Percentiles rank a stretch among this genome's conserved stretches.
Evolutionary conservation across 2,329 filamentous ascomycete genomes (phyloP).

Genomic region (Neobulgaria alba): DNA sequence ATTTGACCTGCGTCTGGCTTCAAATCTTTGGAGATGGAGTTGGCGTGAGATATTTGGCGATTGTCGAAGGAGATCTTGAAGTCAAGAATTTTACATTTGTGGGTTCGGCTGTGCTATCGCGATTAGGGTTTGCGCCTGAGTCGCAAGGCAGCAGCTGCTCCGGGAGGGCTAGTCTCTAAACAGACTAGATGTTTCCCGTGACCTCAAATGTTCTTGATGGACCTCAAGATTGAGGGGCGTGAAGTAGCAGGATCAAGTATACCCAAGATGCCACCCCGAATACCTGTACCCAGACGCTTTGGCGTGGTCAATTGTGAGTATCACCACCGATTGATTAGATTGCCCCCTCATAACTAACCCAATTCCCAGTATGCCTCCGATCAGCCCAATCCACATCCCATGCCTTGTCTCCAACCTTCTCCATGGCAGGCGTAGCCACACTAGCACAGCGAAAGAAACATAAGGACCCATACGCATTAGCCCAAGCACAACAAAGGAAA

Average conservation of each 20-base stretch:
- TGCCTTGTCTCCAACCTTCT: conserved; percentile 47
- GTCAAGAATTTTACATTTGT: too few relatives aligned
- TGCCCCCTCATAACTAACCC: conserved; percentile 4
- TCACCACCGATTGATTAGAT: background rate
- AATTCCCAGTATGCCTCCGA: conserved; percentile 48
- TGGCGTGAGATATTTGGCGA: too few relatives aligned
- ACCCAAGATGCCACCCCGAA: conserved; percentile 54
- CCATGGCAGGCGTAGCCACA: conserved; percentile 53
- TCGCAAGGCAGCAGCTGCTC: too few relatives aligned
- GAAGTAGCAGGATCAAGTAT: background rate
- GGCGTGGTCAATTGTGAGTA: conserved; percentile 51
- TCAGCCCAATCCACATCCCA: conserved; percentile 40
- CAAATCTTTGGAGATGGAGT: conserved; percentile 27
- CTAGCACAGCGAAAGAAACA: conserved; percentile 56
- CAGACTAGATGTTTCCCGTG: too few relatives aligned
- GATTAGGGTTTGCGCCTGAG: too few relatives aligned
- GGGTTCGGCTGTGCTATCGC: too few relatives aligned
- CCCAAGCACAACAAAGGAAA: conserved; percentile 75
- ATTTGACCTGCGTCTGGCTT: conserved; percentile 37
- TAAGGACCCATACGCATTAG: conserved; percentile 73
- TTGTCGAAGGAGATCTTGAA: too few relatives aligned
- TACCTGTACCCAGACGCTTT: conserved; percentile 52
- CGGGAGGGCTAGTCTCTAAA: too few relatives aligned
- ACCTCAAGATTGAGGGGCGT: too few relatives aligned
- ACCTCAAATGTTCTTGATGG: too few relatives aligned